Base-by-base conservation (phyloP, 306 rosid species). In the Arachis hypogaea region DNA sequence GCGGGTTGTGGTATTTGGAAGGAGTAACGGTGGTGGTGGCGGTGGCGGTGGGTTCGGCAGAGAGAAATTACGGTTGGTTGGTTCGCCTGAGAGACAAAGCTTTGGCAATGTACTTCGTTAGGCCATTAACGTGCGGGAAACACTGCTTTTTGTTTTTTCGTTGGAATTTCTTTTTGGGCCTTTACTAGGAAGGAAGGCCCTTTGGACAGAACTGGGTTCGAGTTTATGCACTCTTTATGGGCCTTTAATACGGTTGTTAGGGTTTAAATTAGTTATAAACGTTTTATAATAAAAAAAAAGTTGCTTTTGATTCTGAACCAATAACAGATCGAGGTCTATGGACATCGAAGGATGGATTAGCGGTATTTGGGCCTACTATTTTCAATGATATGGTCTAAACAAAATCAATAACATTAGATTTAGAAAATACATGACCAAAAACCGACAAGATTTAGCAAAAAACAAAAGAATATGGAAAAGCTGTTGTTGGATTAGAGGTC, bases 51-150 rank as follows among this genome's bases (percentile, higher is more conserved):
- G 45, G 46, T 38, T 40, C 11, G 66, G 52, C 52, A 47, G 55
- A 11, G 18, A 49, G 12, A 11, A 5, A 57, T 11, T 49, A 45
- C 30, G 80, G 68, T 45, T 6, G 49, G 44, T 68, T 72, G 74
- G 43, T 58, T 67, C 12, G 36, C 33, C 66, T 12, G 28, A 60
- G 28, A 45, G 11, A 5, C 12, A 11, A 9, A 4, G 4, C 63
- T 58, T 33, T 33, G 63, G 16, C 63, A 1, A 60, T 38, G 44
- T 38, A 11, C 55, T 5, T 5, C 28, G 28, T 38, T 60, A 5
- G 7, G 66, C 10, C 45, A 60, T 11, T 60, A 60, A 60, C 66
- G 66, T 60, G 66, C 66, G 66, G 45, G 44, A 60, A 36, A 59
- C 64, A 36, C 66, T 60, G 4, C 40, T 3, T 49, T 49, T 49